Evolutionary conservation across 2,329 filamentous ascomycete species (phyloP), one percentile per base, ranked within the genome.

Genomic region (Nigrograna mackinnonii): DNA sequence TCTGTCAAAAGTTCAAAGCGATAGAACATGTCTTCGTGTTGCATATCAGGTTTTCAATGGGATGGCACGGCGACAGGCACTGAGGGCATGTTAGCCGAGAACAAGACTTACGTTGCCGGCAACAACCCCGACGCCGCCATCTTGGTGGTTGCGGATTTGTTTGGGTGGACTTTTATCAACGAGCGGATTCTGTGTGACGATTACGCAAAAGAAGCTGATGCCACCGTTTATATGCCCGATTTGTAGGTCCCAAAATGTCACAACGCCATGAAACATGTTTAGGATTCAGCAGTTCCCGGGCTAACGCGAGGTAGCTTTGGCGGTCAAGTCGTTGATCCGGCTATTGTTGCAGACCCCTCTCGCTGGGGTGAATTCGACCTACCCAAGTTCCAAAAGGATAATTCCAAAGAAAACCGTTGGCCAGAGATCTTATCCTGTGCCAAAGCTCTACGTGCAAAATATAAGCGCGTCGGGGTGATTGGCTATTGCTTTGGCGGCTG

Each of bases 401-500:
- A 77, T 52, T 50, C 41, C 34, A 70, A 70, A 12, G 63, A 66
- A 0, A 49, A 57, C 4, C 68, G 74, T 17, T 71, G 67, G 46
- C 63, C 67, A 0, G 62, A 68, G 39, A 69, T 74, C 17, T 53
- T 67, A 19, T 60, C 57, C 12, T 60, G 51, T 26, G 70, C 71
- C 1, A 54, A 60, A 40, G 57, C 58, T 0, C 53, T 75, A 13
- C 67, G 66, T 24, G 50, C 56, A 36, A 47, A 58, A 24, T 62
- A 62, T 45, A 41, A 49, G 37, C 75, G 74, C 43, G 65, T 76
- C 13, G 71, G 66, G 12, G 70, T 66, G 5, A 64, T 77, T 20
- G 75, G 75, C 4, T 77, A 76, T 55, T 77, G 72, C 56, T 75
- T 65, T 61, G 72, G 72, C 21, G 74, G 62, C 21, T 68, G 64